A percentile compares a stretch with the other conserved stretches of the same genome.
Conservation (phyloP, 2,329 filamentous ascomycete species). For the Aspergillus terreus region DNA sequence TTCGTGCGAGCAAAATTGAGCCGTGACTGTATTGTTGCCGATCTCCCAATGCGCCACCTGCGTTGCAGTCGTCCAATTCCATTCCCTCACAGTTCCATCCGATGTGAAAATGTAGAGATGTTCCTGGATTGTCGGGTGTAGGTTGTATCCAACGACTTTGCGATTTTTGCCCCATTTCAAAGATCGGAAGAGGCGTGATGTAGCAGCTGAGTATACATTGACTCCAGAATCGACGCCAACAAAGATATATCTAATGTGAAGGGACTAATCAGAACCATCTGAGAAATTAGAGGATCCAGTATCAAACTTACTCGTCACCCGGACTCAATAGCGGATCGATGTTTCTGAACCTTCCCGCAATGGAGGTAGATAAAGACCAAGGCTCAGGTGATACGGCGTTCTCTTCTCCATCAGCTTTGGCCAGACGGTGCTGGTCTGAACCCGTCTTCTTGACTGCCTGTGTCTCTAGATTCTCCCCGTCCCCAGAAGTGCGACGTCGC, state of each 20-base stretch:
- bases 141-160: conserved; percentile 48
- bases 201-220: conserved; percentile 74
- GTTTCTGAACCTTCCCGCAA: conserved; percentile 54
- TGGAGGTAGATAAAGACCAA: conserved; percentile 49
- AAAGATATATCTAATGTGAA: conserved; percentile 61
- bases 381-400: conserved; percentile 4
- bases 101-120: conserved; percentile 53
- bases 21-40: conserved; percentile 31
- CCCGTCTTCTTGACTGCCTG: no score
- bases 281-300: background rate
- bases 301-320: conserved; percentile 51
- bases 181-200: conserved; percentile 74
- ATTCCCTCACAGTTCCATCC: conserved; percentile 50
- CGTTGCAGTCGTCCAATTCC: conserved; percentile 55
- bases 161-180: conserved; percentile 55
- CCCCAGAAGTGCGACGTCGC: conserved; percentile 27
- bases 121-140: conserved; percentile 50
- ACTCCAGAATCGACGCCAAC: conserved; percentile 70
- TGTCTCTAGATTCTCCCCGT: background rate
- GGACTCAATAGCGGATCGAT: conserved; percentile 55
- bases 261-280: conserved; percentile 3
- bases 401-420: no score
- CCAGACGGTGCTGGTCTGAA: no score
- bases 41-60: conserved; percentile 44
- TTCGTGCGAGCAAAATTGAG: conserved; percentile 21